A percentile compares a stretch with the other conserved stretches of the same genome.
These are phyloP conservation scores for Spencermartinsiella europaea DNA, from an alignment of 805 yeast species.

Conservation along the genomic window DNA sequence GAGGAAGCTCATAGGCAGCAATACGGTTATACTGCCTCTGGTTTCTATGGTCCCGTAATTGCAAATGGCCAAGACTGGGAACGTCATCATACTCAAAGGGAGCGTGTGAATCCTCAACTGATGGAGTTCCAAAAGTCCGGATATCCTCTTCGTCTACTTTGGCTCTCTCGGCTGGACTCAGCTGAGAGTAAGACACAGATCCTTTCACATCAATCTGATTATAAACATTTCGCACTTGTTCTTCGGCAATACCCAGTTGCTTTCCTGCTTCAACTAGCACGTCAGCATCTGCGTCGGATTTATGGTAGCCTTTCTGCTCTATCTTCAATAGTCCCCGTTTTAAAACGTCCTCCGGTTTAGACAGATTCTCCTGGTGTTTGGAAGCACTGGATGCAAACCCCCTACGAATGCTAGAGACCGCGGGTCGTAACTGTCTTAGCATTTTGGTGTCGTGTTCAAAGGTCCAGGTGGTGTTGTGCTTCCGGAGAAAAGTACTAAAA, in stretches of 20 bases:
- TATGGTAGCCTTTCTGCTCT: slow-evolving; percentile 24
- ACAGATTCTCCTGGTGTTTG: no score
- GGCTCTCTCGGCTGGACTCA: slow-evolving; percentile 14
- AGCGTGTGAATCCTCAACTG: slow-evolving; percentile 16
- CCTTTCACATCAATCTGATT: slow-evolving; percentile 23
- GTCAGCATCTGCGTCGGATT: slow-evolving; percentile 25
- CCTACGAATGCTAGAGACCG: no score
- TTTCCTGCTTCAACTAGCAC: slow-evolving; percentile 28
- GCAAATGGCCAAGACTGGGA: slow-evolving; percentile 66
- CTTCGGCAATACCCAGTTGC: slow-evolving; percentile 27
- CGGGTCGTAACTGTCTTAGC: no score
- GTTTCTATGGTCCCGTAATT: slow-evolving; percentile 64
- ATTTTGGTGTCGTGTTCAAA: no score
- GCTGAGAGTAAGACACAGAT: slow-evolving; percentile 14
- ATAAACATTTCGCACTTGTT: slow-evolving; percentile 24
- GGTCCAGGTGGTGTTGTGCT: no score
- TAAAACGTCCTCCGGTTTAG: slow-evolving; percentile 25
- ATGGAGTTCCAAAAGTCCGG: slow-evolving; percentile 23
- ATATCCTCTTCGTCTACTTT: slow-evolving; percentile 21
- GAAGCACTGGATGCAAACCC: no score
- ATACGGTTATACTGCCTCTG: slow-evolving; percentile 72
- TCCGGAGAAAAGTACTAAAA: no score
- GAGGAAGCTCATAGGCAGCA: slow-evolving; percentile 90
- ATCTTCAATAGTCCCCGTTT: slow-evolving; percentile 30
- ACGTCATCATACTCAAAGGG: slow-evolving; percentile 56